Base-by-base conservation (phyloP, 306 rosid species). In the Begonia masoniana region DNA sequence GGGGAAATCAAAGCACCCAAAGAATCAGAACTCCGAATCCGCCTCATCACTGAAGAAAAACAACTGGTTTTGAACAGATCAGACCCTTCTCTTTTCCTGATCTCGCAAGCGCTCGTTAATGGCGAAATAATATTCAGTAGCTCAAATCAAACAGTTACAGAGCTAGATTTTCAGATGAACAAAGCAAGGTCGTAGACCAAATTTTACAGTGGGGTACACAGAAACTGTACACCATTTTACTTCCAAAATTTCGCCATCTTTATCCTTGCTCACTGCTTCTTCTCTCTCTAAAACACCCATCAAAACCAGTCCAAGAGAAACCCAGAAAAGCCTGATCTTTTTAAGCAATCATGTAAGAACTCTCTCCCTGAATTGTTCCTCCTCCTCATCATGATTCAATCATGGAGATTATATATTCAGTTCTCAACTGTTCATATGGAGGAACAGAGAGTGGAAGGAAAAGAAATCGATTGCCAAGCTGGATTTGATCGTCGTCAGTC, bases 21-120 rank as follows among this genome's bases (percentile, higher is more conserved):
- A 50, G 82, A 58, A 41, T 75, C 68, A 56, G 83, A 68, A 65
- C 69, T 68, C 16, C 70, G 54, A 62, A 70, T 50, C 64, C 76
- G 74, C 81, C 75, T 75, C 85, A 83, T 83, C 47, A 51, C 49
- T 59, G 55, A 55, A 43, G 52, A 23, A 12, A 41, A 39, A 15
- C 39, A 35, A 23, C 19, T 16, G 49, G 19, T 9, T 2, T 13
- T 3, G 10, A 49, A 0, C 16, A 49, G 52, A 49, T 49, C 52
- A 49, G 52, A 49, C 21, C 52, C 52, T 49, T 8, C 12, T 49
- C 63, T 50, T n/a, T 36, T 16, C 9, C 1, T 15, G 14, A 9
- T 8, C 14, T 41, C 39, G 9, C 1, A 31, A 31, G 9, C 2
- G 39, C 39, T 31, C 39, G 8, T 6, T 31, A 31, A 31, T 4